phyloP scores from a whole-genome alignment of 192 early-diverging fungal species.

The Podila verticillata region DNA sequence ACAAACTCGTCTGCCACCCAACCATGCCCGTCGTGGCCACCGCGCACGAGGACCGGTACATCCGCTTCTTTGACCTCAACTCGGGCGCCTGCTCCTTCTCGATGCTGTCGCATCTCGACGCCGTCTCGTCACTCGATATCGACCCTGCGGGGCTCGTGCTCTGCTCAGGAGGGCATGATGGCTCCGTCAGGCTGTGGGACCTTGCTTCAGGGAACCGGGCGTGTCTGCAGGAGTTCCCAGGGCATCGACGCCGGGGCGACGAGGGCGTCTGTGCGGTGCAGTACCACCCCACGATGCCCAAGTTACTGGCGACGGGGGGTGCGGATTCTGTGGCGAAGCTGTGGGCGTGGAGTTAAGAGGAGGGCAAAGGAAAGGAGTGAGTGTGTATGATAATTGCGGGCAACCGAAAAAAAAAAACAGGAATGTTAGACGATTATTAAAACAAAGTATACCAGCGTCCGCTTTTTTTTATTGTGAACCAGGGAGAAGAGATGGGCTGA shows the following conservation, averaged over 20 bases:
- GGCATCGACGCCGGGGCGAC: conserved; percentile 76
- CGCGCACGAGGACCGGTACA: conserved; percentile 79
- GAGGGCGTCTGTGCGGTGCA: conserved; percentile 77
- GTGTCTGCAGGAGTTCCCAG: conserved; percentile 78
- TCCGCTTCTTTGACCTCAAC: conserved; percentile 80
- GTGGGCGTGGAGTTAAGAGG: conserved; percentile 31
- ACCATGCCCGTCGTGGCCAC: conserved; percentile 76
- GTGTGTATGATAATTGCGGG: too few species aligned
- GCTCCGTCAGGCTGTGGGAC: conserved; percentile 83
- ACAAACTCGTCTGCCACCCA: conserved; percentile 77
- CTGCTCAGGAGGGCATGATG: conserved; percentile 72
- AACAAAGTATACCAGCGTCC: too few species aligned
- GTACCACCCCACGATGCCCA: conserved; percentile 64
- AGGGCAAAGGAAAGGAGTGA: too few species aligned
- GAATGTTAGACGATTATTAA: too few species aligned
- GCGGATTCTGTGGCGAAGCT: conserved; percentile 69
- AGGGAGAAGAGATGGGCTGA: too few species aligned
- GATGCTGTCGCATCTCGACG: conserved; percentile 74
- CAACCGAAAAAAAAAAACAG: too few species aligned
- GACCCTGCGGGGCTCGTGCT: conserved; percentile 69
- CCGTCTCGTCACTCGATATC: conserved; percentile 72
- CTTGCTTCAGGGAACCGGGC: conserved; percentile 59
- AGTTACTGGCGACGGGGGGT: conserved; percentile 64
- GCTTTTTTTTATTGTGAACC: too few species aligned
- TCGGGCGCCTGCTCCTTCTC: conserved; percentile 71